Base-by-base conservation (phyloP, 2,329 filamentous ascomycete species). In the Cercospora sp. region DNA sequence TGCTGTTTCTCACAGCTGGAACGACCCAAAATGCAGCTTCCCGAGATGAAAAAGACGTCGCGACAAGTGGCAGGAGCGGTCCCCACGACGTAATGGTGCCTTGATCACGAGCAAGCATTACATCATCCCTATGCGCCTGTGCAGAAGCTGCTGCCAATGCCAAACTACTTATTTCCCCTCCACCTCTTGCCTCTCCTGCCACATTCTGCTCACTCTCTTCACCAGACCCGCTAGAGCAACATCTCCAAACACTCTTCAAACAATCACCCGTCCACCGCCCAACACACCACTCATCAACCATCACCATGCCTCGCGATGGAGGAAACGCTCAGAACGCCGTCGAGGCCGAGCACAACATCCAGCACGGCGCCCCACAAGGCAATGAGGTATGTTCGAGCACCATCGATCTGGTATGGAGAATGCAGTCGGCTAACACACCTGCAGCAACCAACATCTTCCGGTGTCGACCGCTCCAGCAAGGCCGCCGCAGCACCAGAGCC, bases 271-370 rank as follows among this genome's bases (percentile, higher is more conserved):
- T 5, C 5, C 62, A 55, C 2, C 58, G 4, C 40, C 53, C 51
- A 43, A 10, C 58, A 18, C 49, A 32, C 57, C 55, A 60, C 34
- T 43, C 61, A 67, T 24, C 76, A 69, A 4, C 65, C 69, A 65
- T 32, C 68, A 76, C 28, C 58, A 81, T 82, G 80, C 80, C 80
- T 73, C 80, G 79, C 70, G 76, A 81, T 71, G 79, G 79, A 74
- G 79, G 79, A 71, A 77, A 77, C 65, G 24, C 76, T 24, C 77
- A 81, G 76, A 81, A 80, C 73, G 80, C 79, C 67, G 76, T 78
- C 53, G 79, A 81, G 66, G 67, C 73, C 8, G 79, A 76, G 62
- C 71, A 79, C 58, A 78, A 77, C 71, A 73, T 80, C 49, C 71
- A 79, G 53, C 80, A 81, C 68, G 80, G 80, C 63, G 75, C 72